These are phyloP conservation scores for Hypoxylon rubiginosum DNA, from an alignment of 2,329 filamentous ascomycete genomes.

Conservation along the genomic window DNA sequence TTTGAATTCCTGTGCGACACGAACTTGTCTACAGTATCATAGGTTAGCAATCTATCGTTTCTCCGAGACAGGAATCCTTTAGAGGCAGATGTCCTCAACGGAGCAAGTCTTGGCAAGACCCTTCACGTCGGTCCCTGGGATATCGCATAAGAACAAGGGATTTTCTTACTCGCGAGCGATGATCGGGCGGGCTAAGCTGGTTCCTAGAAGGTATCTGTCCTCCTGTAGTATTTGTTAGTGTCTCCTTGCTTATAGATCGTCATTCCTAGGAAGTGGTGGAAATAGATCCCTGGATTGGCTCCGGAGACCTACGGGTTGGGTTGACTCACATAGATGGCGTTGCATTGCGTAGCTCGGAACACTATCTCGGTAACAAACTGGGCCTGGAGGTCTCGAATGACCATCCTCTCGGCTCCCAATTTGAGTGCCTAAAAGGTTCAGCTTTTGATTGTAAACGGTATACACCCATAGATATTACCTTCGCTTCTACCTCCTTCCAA, in stretches of 20 bases:
- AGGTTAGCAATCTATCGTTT: slow-evolving; percentile 1
- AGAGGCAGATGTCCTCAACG: not conserved
- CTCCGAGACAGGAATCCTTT: not conserved
- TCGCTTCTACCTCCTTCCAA: slow-evolving; percentile 78
- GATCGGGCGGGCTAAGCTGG: slow-evolving; percentile 75
- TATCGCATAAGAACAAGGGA: slow-evolving; percentile 45
- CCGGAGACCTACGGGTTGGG: slow-evolving; percentile 4
- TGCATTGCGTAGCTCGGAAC: slow-evolving; percentile 82
- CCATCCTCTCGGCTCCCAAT: slow-evolving; percentile 76
- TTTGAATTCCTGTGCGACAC: slow-evolving; percentile 54
- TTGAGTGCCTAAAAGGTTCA: slow-evolving; percentile 54
- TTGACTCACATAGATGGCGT: slow-evolving; percentile 69
- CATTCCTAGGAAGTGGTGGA: not conserved
- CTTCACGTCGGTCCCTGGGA: not conserved
- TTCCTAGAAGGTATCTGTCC: slow-evolving; percentile 60
- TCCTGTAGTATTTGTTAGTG: slow-evolving; percentile 9
- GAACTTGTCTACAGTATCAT: slow-evolving; percentile 42
- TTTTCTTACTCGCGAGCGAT: slow-evolving; percentile 63
- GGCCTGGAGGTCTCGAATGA: slow-evolving; percentile 74
- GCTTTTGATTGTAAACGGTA: not conserved
- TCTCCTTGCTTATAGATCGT: not conserved
- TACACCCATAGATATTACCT: slow-evolving; percentile 54
- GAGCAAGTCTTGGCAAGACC: not conserved
- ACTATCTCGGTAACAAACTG: slow-evolving; percentile 86
- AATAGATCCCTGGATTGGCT: not conserved